phyloP scores from a whole-genome alignment of 2,329 filamentous ascomycete genomes.

The Paracorniculantispora psalliotae region DNA sequence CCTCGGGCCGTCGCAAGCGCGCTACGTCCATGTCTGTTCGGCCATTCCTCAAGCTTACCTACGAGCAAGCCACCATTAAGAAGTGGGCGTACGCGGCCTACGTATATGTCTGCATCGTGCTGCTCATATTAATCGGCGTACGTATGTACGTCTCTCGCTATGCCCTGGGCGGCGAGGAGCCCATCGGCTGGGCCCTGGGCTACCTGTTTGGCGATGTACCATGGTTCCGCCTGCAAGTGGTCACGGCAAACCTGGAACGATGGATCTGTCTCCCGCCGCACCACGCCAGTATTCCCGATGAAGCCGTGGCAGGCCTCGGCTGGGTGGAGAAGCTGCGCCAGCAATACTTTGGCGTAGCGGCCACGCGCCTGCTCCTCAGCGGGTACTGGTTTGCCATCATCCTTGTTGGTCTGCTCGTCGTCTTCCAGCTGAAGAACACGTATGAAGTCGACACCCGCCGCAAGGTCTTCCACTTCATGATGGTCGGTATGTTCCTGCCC shows the following conservation, averaged over 20 bases:
- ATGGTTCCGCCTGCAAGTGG: constrained; percentile 65
- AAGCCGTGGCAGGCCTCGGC: constrained; percentile 44
- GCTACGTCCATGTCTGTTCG: constrained; percentile 59
- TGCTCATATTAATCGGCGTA: constrained; percentile 65
- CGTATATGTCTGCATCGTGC: constrained; percentile 63
- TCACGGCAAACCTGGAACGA: constrained; percentile 60
- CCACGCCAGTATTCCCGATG: constrained; percentile 25
- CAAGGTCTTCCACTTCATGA: constrained; percentile 98
- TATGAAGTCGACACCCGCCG: constrained; percentile 93
- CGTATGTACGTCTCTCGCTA: constrained; percentile 61
- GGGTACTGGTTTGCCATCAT: constrained; percentile 71
- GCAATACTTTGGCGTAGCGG: constrained; percentile 65
- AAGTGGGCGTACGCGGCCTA: constrained; percentile 83
- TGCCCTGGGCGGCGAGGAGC: constrained; percentile 69
- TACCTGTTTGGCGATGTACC: constrained; percentile 81
- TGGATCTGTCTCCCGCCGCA: constrained; percentile 69
- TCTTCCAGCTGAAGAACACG: constrained; percentile 67
- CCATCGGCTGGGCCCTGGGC: constrained; percentile 85
- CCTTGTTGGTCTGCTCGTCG: constrained; percentile 63
- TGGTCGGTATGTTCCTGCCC: constrained; percentile 92
- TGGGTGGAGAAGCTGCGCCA: constrained; percentile 64
- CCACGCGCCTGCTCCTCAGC: constrained; percentile 71
- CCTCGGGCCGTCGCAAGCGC: constrained; percentile 61
- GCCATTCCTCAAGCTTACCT: constrained; percentile 75
- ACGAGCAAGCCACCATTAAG: constrained; percentile 66